Evolutionary conservation across 2,329 filamentous ascomycete genomes (phyloP).

Genomic region (Onygenales sp.): DNA sequence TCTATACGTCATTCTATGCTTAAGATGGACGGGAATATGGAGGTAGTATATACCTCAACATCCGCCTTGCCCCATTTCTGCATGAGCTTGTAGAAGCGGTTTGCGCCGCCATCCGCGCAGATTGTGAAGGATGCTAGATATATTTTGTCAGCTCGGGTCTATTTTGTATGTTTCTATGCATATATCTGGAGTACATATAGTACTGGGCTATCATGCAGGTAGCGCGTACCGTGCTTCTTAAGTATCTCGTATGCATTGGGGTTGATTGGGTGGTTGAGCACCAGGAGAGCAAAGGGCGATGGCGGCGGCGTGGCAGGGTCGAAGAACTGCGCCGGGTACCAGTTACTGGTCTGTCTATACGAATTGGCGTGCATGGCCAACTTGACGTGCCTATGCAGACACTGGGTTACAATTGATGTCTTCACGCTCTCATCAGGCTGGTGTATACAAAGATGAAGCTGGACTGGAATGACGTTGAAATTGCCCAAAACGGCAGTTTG

Average conservation of each 20-base stretch:
- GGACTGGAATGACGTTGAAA: not conserved
- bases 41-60: conserved; percentile 20
- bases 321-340: conserved; percentile 34
- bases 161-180: not conserved
- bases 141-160: not conserved
- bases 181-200: not conserved
- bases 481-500: not conserved
- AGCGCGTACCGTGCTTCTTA: conserved; percentile 24
- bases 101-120: conserved; percentile 87
- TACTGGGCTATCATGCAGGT: not conserved
- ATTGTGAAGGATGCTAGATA: conserved; percentile 54
- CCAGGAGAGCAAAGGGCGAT: conserved; percentile 41
- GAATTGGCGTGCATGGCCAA: too few relatives aligned
- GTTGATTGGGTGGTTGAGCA: conserved; percentile 54
- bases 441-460: not conserved
- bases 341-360: conserved; percentile 6
- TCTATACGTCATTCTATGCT: not conserved
- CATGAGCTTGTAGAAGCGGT: conserved; percentile 54
- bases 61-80: conserved; percentile 19
- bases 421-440: not conserved
- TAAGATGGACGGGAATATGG: not conserved
- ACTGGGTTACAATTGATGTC: too few relatives aligned
- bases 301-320: conserved; percentile 15
- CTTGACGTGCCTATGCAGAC: too few relatives aligned
- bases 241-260: conserved; percentile 30